phyloP scores from a whole-genome alignment of 257 asterid genomes.

The Nicotiana paniculata region DNA sequence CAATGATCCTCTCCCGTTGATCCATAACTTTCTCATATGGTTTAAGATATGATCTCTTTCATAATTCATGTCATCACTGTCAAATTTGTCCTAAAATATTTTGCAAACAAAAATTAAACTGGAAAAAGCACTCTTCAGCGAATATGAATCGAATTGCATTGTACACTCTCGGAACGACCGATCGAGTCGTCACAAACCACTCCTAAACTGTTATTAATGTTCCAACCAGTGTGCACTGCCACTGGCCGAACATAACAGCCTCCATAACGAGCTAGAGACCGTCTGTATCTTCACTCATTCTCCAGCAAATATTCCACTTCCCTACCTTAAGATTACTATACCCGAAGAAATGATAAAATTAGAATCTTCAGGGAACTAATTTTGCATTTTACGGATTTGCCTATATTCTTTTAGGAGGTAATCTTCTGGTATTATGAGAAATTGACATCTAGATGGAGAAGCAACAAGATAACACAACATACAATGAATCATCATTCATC shows the following conservation, averaged over 20 bases:
- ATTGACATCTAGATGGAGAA: neutral
- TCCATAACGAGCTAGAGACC: neutral
- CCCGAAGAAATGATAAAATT: neutral
- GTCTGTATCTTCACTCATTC: neutral
- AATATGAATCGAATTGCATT: too few species aligned
- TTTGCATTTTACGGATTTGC: neutral
- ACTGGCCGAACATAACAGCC: neutral
- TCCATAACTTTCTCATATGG: too few species aligned
- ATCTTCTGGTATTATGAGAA: conserved; percentile 1
- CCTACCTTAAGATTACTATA: neutral
- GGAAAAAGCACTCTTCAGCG: too few species aligned
- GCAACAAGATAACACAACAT: neutral
- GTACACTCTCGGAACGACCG: too few species aligned
- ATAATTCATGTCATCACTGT: too few species aligned
- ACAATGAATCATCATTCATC: neutral
- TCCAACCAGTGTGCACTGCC: neutral
- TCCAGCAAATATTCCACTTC: neutral
- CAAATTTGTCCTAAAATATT: too few species aligned
- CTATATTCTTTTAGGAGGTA: neutral
- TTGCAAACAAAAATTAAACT: too few species aligned
- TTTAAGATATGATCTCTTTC: too few species aligned
- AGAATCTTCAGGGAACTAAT: neutral
- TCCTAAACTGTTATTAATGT: neutral
- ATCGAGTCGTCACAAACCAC: too few species aligned
- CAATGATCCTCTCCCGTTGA: too few species aligned